Base-by-base conservation (phyloP, 495 filamentous ascomycete species). In the Hypoxylon cercidicola region DNA sequence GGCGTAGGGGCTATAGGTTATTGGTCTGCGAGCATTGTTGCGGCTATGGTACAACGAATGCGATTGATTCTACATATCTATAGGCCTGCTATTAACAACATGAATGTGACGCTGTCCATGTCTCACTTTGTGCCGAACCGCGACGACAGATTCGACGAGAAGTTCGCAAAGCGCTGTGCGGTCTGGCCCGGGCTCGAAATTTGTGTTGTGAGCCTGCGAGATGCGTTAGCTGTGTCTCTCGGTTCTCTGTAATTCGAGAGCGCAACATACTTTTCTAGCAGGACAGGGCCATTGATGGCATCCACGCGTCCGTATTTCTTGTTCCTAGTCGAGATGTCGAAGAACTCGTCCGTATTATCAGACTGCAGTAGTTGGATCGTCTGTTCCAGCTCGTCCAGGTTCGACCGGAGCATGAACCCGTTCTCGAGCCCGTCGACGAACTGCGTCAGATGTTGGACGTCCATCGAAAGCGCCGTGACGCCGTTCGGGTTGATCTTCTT, bases 301-400 rank as follows among this genome's bases (percentile, higher is more conserved):
- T 97, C 90, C n/a, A 99, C 95, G 47, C 89, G 88, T 4, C 92
- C 90, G 71, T 97, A 99, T 75, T 97, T 95, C 81, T 89, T 91
- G 75, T 96, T 97, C 46, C 93, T 77, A 0, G 85, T 91, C 2
- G 88, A 88, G 34, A 92, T 87, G 71, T 98, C 95, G 72, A 93
- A 99, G 72, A 96, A 98, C 72, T 97, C 93, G 64, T 98, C 93
- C 8, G 92, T 87, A 64, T 92, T 96, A 12, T 97, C 93, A 0
- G 88, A 87, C 71, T 90, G 88, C 82, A 99, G 91, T 48, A 99
- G 81, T 56, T 79, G 74, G 43, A 95, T 88, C 0, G 94, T 97
- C 79, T 99, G 95, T 62, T 92, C 87, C 20, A 99, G 79, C 76
- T 97, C 94, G 70, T 97, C 95, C 37, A 98, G 80, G 62, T 93